Conservation (phyloP, 768 basidiomycete species). For the Trametes maxima region DNA sequence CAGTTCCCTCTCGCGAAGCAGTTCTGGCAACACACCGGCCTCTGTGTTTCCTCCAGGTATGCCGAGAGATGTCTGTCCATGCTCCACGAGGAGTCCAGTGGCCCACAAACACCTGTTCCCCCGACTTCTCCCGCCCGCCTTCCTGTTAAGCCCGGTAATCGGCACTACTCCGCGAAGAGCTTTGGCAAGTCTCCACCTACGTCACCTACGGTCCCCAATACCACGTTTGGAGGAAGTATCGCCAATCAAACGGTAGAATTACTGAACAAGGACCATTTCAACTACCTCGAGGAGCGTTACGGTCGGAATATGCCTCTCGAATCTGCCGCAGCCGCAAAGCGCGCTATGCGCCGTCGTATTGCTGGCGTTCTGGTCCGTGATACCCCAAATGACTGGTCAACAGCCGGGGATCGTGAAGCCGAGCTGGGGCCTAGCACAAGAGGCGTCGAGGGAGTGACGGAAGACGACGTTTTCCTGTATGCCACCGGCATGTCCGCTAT, state of each 20-base stretch:
- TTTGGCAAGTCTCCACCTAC: constrained; percentile 22
- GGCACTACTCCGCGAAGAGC: constrained; percentile 56
- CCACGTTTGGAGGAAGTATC: background rate
- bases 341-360: constrained; percentile 83
- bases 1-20: constrained; percentile 72
- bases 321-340: constrained; percentile 79
- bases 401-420: constrained; percentile 48
- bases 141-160: constrained; percentile 51
- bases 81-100: constrained; percentile 45
- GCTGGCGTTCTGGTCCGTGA: constrained; percentile 83
- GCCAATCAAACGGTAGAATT: constrained; percentile 39
- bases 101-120: constrained; percentile 19
- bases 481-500: constrained; percentile 94
- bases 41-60: constrained; percentile 85
- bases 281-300: constrained; percentile 93
- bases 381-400: constrained; percentile 41
- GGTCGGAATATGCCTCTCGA: constrained; percentile 83
- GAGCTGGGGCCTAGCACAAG: constrained; percentile 64
- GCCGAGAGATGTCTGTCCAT: constrained; percentile 82
- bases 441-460: constrained; percentile 68
- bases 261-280: constrained; percentile 61
- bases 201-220: constrained; percentile 9
- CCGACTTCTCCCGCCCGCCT: constrained; percentile 29
- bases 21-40: constrained; percentile 96
- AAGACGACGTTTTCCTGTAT: constrained; percentile 88